phyloP scores from a whole-genome alignment of 2,329 filamentous ascomycete genomes.

The Teratosphaeria nubilosa region DNA sequence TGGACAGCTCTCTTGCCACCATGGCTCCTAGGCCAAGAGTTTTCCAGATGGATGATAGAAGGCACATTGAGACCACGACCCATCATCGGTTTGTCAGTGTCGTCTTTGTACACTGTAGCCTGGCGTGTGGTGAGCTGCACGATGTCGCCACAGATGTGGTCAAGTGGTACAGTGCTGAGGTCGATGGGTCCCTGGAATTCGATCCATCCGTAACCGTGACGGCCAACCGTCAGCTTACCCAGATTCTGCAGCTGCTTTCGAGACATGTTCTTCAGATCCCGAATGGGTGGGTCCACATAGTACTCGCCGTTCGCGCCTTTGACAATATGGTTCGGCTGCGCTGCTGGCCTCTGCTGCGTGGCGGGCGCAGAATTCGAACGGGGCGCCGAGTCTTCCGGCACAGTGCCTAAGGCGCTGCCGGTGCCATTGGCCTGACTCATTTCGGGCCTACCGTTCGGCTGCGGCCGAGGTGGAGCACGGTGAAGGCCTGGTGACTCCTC shows the following conservation, averaged over 20 bases:
- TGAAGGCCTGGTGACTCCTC: constrained; percentile 50
- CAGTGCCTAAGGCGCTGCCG: constrained; percentile 49
- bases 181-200: constrained; percentile 60
- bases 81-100: constrained; percentile 66
- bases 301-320: constrained; percentile 59
- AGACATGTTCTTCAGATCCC: constrained; percentile 70
- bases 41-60: constrained; percentile 75
- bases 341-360: constrained; percentile 3
- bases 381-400: constrained; percentile 54
- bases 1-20: constrained; percentile 43
- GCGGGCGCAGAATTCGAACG: constrained; percentile 8
- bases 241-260: constrained; percentile 68
- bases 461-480: constrained; percentile 33
- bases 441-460: constrained; percentile 42
- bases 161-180: constrained; percentile 65
- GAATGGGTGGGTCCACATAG: constrained; percentile 70
- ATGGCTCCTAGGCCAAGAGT: constrained; percentile 76
- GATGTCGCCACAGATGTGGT: constrained; percentile 67
- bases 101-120: constrained; percentile 75
- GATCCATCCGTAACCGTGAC: constrained; percentile 69
- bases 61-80: constrained; percentile 90
- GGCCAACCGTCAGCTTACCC: constrained; percentile 67
- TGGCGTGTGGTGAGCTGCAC: constrained; percentile 67
- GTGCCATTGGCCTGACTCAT: constrained; percentile 47
- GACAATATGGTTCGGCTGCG: constrained; percentile 4